A percentile compares a stretch with the other conserved stretches of the same genome.
These are phyloP conservation scores for Wilcoxina mikolae DNA, from an alignment of 495 filamentous ascomycete species.

Conservation along the genomic window DNA sequence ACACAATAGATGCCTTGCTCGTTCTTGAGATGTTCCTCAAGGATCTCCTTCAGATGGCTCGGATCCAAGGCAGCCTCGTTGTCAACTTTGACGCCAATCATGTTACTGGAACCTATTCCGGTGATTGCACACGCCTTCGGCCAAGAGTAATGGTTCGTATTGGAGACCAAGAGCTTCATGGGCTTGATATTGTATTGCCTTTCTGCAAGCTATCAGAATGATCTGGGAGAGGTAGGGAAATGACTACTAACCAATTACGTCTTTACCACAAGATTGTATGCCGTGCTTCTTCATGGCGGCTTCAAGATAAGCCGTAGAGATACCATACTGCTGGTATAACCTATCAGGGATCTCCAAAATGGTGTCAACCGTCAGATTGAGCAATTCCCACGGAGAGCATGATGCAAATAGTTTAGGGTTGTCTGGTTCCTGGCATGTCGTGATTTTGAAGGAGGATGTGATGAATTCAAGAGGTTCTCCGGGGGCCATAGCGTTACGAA, in stretches of 20 bases:
- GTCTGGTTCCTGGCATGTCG: constrained; percentile 26
- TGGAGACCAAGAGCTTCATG: constrained; percentile 28
- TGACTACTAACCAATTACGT: constrained; percentile 1
- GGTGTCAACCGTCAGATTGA: constrained; percentile 33
- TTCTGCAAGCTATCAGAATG: constrained; percentile 19
- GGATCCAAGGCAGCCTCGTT: constrained; percentile 31
- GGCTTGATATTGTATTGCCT: constrained; percentile 28
- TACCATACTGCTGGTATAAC: constrained; percentile 31
- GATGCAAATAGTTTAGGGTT: constrained; percentile 26
- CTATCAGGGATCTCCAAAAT: constrained; percentile 32
- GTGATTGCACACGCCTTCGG: constrained; percentile 35
- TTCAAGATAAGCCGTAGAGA: constrained; percentile 30
- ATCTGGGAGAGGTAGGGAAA: not conserved
- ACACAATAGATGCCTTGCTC: constrained; percentile 29
- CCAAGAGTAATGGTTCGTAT: constrained; percentile 38
- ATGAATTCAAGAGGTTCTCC: constrained; percentile 29
- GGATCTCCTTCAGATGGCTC: constrained; percentile 24
- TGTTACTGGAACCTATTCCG: constrained; percentile 34
- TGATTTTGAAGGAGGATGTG: constrained; percentile 28
- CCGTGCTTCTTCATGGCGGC: constrained; percentile 29
- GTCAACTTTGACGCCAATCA: constrained; percentile 32
- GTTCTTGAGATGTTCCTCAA: constrained; percentile 26
- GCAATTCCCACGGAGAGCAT: constrained; percentile 35
- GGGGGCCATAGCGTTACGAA: constrained; percentile 28
- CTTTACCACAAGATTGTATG: constrained; percentile 34